Base-by-base conservation (phyloP, 768 basidiomycete species). In the Tricholoma sp. region DNA sequence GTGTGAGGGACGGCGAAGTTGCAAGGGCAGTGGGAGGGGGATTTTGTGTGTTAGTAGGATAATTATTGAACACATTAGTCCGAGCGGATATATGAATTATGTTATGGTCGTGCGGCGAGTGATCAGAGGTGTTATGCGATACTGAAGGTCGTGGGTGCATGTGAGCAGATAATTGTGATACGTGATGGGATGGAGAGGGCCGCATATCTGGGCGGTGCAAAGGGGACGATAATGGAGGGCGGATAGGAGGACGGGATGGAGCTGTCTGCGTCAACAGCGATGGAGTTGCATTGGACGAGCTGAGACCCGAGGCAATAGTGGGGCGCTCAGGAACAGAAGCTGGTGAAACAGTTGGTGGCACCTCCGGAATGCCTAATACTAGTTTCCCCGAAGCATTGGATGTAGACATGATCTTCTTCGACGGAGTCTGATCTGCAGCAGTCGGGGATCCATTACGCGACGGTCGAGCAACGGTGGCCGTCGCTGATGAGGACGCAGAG, bases 241-340 rank as follows among this genome's bases (percentile, higher is more conserved):
- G 22, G 18, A 54, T 54, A 7, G 24, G 8, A 7, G 68, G 61
- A 47, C 74, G 68, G 55, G 65, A 63, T 27, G 84, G 84, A 4
- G 85, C 85, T 7, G 85, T 86, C 60, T 81, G 83, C n/a, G 83
- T 83, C 35, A 87, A 77, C 22, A 87, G 74, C 14, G 85, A 87
- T 19, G 79, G 76, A 22, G 71, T 74, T 24, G 67, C 68, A 53
- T 71, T 73, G 55, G 57, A 57, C 16, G 58, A 22, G 22, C 56
- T 59, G 58, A 57, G 60, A 18, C 35, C 55, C 18, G 53, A 50
- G 52, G 50, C 27, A 11, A 57, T 31, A 37, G 43, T 54, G 51
- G 50, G 54, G 6, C 58, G 50, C 37, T 59, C 21, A 45, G 58
- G 61, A 59, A 65, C 60, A 53, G 58, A 55, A 45, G 66, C 52